Evolutionary conservation across 352 stramenopile species (phyloP).

Genomic region (Globisporangium ultimum): DNA sequence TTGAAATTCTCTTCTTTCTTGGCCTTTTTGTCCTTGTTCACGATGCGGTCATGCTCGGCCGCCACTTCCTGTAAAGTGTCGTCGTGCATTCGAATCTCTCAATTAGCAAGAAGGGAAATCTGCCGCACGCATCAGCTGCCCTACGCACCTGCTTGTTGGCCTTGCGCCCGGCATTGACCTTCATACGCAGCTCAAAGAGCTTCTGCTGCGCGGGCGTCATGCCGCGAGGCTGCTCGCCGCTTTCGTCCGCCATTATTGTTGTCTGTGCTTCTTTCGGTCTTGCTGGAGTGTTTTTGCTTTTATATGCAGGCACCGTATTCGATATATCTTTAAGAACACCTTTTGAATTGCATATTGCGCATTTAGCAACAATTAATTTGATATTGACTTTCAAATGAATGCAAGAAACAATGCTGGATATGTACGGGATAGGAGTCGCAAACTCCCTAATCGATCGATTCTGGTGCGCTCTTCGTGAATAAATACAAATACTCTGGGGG

Average conservation of each 20-base stretch:
- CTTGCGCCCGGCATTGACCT: constrained; percentile 77
- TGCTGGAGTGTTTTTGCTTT: not conserved
- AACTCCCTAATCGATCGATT: not conserved
- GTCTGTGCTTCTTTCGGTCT: not conserved
- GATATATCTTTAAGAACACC: not conserved
- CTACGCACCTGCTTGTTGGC: constrained; percentile 67
- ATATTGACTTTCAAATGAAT: too few species aligned
- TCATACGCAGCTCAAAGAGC: constrained; percentile 85
- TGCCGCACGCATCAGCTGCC: too few species aligned
- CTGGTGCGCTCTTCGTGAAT: too few species aligned
- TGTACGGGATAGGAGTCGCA: too few species aligned
- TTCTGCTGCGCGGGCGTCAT: constrained; percentile 80
- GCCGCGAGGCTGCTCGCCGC: constrained; percentile 10
- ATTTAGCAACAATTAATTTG: too few species aligned
- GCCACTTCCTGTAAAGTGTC: constrained; percentile 47
- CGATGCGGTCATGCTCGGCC: constrained; percentile 62
- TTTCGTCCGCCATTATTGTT: constrained; percentile 37
- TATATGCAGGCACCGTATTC: not conserved
- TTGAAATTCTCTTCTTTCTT: constrained; percentile 56
- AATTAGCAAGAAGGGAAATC: too few species aligned
- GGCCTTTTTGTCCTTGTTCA: constrained; percentile 62
- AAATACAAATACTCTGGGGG: too few species aligned
- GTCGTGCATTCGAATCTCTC: too few species aligned
- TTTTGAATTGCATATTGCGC: not conserved
- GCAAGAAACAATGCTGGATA: too few species aligned